Percentiles rank a stretch among this genome's conserved stretches.
Evolutionary conservation across 768 basidiomycete species (phyloP).

Genomic region (Leccinum disarticulatum): DNA sequence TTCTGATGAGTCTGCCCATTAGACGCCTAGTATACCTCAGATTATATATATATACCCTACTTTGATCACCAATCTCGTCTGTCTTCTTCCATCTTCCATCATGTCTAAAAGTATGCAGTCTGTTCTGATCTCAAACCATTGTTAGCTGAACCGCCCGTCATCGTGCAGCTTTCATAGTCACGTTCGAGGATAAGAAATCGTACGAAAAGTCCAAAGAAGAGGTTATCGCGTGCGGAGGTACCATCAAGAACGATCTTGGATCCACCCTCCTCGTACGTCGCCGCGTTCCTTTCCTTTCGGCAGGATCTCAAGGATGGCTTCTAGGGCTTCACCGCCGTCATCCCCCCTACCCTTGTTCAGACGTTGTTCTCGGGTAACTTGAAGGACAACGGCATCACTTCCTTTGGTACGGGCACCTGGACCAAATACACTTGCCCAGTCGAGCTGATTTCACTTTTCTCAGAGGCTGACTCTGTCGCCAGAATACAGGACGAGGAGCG

Average conservation of each 20-base stretch:
- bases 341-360: background rate
- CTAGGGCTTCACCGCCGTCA: slow-evolving; percentile 22
- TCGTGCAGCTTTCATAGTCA: slow-evolving; percentile 13
- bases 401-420: slow-evolving; percentile 12
- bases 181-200: background rate
- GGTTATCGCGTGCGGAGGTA: background rate
- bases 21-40: background rate
- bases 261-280: background rate
- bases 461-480: slow-evolving; percentile 17
- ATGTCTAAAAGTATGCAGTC: slow-evolving; percentile 16
- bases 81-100: background rate
- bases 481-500: too few relatives aligned
- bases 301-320: background rate
- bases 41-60: background rate
- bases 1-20: background rate
- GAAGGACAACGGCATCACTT: slow-evolving; percentile 4
- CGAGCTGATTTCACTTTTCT: background rate
- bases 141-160: background rate
- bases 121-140: background rate
- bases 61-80: background rate
- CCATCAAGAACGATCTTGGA: slow-evolving; percentile 16
- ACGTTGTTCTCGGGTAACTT: background rate
- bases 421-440: background rate
- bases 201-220: slow-evolving; percentile 16
- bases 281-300: background rate